Evolutionary conservation across 2,329 filamentous ascomycete genomes (phyloP), one percentile per base, ranked within the genome.

Genomic region (Pseudopyrenochaeta lycopersici): DNA sequence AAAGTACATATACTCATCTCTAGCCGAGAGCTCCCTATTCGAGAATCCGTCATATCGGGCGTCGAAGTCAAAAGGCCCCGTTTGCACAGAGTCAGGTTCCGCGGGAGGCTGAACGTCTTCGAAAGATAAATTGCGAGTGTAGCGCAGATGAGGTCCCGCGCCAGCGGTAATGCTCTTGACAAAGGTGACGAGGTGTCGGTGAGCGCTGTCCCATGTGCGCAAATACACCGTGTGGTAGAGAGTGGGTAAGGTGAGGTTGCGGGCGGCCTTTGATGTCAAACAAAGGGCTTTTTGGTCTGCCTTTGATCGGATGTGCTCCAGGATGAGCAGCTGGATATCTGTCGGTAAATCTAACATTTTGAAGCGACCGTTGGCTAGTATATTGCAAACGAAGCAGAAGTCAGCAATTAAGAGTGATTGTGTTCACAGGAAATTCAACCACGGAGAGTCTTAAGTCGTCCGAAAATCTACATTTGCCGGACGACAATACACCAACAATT

Each of bases 101-200:
- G 23, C 1, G 20, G 21, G 21, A 39, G 14, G 14, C 31, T 47
- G 1, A 23, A 21, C 42, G 21, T 49, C 46, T 38, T 49, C 46
- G 15, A 49, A 49, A 12, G 35, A 40, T 30, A 49, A 29, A 21
- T 23, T 49, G n/a, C 46, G 20, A n/a, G 38, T 49, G 36, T 40
- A 30, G 32, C 35, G 36, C 29, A 49, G n/a, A 17, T 49, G 21
- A n/a, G 3, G 17, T 17, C 36, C 4, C 14, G 46, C 46, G 10
- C 46, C 46, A 31, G 46, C 46, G 41, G 46, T 35, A 1, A 49
- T 21, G 46, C 46, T 18, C 36, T 49, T 27, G 9, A 27, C 23
- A 30, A 46, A 46, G n/a, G 23, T 32, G 5, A 46, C 23, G 4
- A 46, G 30, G 7, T 32, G 43, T 17, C 18, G 29, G 7, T 35